phyloP scores from a whole-genome alignment of 2,329 filamentous ascomycete genomes.

The Gyromitra esculenta region DNA sequence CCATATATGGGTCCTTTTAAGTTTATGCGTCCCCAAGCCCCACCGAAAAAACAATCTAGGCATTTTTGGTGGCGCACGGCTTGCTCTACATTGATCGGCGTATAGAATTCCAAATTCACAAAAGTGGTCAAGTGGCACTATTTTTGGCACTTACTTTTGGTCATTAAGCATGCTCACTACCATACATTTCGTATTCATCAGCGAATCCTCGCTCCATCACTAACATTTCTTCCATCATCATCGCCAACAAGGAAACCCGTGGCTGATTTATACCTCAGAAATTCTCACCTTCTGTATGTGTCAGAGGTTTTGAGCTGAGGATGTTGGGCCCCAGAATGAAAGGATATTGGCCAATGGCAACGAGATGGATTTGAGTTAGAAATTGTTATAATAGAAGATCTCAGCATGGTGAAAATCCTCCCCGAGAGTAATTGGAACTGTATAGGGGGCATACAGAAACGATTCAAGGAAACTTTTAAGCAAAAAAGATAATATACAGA shows the following conservation, averaged over 20 bases:
- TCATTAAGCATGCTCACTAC: not conserved
- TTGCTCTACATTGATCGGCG: not conserved
- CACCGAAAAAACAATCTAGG: not conserved
- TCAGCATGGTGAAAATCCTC: too few relatives aligned
- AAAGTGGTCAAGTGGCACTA: not conserved
- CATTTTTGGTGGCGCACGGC: not conserved
- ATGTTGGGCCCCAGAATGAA: not conserved
- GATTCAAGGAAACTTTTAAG: too few relatives aligned
- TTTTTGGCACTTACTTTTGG: too few relatives aligned
- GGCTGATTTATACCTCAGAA: not conserved
- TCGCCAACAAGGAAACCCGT: not conserved
- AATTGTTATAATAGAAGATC: not conserved
- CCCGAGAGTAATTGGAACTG: too few relatives aligned
- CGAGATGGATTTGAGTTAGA: not conserved
- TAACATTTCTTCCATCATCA: not conserved
- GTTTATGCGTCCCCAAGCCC: too few relatives aligned
- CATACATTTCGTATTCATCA: not conserved
- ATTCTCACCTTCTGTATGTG: not conserved
- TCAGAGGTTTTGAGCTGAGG: not conserved
- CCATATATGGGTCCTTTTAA: not conserved
- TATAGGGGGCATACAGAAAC: too few relatives aligned
- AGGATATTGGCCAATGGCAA: not conserved
- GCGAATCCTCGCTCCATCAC: not conserved
- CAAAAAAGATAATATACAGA: too few relatives aligned
- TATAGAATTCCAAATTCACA: slow-evolving; percentile 28